Base-by-base conservation (phyloP, 2,329 filamentous ascomycete genomes). In the Sordariomycetes sp. region DNA sequence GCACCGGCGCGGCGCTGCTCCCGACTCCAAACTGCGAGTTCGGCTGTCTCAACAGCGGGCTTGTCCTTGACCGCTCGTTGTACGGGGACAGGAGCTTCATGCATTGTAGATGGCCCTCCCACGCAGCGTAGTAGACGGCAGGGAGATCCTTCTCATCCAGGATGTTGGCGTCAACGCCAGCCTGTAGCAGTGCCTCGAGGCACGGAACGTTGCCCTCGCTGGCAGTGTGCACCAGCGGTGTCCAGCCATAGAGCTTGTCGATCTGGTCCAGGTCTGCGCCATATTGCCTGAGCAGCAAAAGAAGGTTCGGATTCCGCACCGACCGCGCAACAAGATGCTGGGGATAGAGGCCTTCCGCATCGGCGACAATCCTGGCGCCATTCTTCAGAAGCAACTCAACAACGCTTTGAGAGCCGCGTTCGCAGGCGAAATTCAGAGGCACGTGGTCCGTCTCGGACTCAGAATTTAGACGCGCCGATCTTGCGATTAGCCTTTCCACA, bases 181-280 rank as follows among this genome's bases (percentile, higher is more conserved):
- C 83, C 57, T 90, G 83, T 12, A 99, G 78, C 3, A 99, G 78
- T 1, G 86, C 89, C 64, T 90, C 83, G 51, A 99, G 77, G 67
- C 92, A 97, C 28, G 88, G 85, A 1, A 97, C 88, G 68, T 96
- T 95, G 24, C 94, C 94, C 74, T 99, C 94, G 68, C 92, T 96
- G 11, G 94, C 94, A 2, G 94, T 93, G 69, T 99, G 93, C 59
- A 99, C 94, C 5, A 99, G 78, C 0, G 94, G 92, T 2, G 94
- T 97, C 94, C 94, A 99, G 61, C 93, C 90, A 65, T 97, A 97
- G 18, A 99, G 79, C 72, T 96, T 97, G 71, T 99, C 94, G 35
- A 90, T 79, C 69, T 97, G 92, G 66, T 99, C 85, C 51, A 99
- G 79, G 68, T 99, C 87, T 24, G 91, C 93, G 1, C 92, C 92